phyloP scores from a whole-genome alignment of 164 flowering plant species.

The Berberis thunbergii region DNA sequence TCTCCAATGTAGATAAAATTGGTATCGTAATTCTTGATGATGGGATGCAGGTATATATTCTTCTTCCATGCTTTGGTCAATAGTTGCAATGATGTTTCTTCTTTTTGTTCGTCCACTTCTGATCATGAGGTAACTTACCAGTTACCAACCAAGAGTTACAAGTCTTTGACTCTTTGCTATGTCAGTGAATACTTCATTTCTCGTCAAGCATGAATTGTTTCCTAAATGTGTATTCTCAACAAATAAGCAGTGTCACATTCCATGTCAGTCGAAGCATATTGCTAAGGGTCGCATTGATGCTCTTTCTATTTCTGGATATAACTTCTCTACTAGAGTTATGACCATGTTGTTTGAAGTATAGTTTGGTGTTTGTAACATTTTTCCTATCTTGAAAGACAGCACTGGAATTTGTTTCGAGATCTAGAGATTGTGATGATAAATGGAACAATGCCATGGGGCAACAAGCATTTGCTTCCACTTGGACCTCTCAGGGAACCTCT shows the following conservation, averaged over 20 bases:
- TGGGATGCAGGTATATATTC: slow-evolving; percentile 75
- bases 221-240: too few species aligned
- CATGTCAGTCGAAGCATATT: too few species aligned
- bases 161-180: too few species aligned
- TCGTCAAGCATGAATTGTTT: too few species aligned
- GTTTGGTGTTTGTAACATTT: background rate
- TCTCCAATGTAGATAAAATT: slow-evolving; percentile 24
- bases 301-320: too few species aligned
- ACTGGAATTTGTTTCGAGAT: slow-evolving; percentile 60
- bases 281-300: too few species aligned
- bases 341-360: background rate
- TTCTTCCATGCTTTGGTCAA: background rate
- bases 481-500: slow-evolving; percentile 90
- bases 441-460: slow-evolving; percentile 79
- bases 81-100: background rate
- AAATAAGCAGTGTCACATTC: too few species aligned
- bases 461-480: slow-evolving; percentile 45
- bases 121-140: too few species aligned
- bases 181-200: too few species aligned
- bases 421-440: slow-evolving; percentile 86
- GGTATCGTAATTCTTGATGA: slow-evolving; percentile 77
- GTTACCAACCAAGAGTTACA: too few species aligned
- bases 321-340: too few species aligned
- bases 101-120: too few species aligned
- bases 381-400: slow-evolving; percentile 34